phyloP scores from a whole-genome alignment of 2,329 filamentous ascomycete species.

The Hymenoscyphus fraxineus region DNA sequence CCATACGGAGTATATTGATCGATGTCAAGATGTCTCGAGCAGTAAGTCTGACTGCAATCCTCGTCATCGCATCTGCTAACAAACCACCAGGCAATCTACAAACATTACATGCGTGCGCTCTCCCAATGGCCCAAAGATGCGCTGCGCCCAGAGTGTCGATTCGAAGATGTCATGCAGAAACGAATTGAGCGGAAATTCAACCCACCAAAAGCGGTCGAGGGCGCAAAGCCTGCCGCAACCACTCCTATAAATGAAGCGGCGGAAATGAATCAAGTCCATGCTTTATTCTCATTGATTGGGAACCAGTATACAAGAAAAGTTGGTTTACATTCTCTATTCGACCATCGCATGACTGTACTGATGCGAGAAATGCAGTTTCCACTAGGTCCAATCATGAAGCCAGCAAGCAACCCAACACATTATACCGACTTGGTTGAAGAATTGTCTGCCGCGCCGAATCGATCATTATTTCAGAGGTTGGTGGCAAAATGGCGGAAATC shows the following conservation, averaged over 20 bases:
- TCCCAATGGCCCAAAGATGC: conserved; percentile 61
- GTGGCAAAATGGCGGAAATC: conserved; percentile 55
- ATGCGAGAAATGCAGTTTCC: conserved; percentile 5
- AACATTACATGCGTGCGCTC: conserved; percentile 48
- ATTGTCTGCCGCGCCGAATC: conserved; percentile 58
- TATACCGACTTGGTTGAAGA: conserved; percentile 59
- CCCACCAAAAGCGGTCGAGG: not conserved
- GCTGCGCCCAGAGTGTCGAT: conserved; percentile 59
- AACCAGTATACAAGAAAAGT: conserved; percentile 57
- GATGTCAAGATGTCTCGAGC: conserved; percentile 30
- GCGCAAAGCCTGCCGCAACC: conserved; percentile 4
- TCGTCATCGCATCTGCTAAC: not conserved
- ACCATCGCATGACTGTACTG: not conserved
- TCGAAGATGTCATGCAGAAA: conserved; percentile 52
- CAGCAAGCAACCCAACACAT: conserved; percentile 61
- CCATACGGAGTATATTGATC: not conserved
- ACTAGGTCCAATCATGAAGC: conserved; percentile 42
- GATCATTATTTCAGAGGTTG: conserved; percentile 51
- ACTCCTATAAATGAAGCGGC: conserved; percentile 39
- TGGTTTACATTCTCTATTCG: conserved; percentile 5
- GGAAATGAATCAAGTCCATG: conserved; percentile 55
- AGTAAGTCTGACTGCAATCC: conserved; percentile 20
- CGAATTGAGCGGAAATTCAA: conserved; percentile 39
- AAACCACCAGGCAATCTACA: conserved; percentile 40
- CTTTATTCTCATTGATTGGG: conserved; percentile 55